phyloP scores from a whole-genome alignment of 345 rosid genomes.

The Citrus medica region DNA sequence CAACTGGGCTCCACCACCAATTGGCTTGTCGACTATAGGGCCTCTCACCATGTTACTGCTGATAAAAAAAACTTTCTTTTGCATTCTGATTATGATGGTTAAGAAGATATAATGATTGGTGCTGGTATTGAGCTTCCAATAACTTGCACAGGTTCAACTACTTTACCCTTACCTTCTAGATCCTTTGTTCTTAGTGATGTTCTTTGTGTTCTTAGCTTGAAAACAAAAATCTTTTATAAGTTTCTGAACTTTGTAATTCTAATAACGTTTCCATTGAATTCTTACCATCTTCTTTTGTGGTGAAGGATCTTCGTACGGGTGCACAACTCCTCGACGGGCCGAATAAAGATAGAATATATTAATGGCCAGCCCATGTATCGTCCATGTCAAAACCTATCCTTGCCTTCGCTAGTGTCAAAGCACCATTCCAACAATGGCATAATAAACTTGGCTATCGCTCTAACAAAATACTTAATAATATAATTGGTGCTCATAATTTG shows the following conservation, averaged over 20 bases:
- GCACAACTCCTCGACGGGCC: neutral
- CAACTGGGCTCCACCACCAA: neutral
- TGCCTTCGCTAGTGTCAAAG: neutral
- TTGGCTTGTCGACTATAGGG: neutral
- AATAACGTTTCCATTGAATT: neutral
- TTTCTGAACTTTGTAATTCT: neutral
- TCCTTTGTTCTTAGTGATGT: neutral
- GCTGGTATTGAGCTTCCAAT: neutral
- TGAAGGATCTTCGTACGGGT: neutral
- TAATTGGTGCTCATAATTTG: neutral
- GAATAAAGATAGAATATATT: neutral
- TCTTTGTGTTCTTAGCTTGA: neutral
- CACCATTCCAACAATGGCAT: neutral
- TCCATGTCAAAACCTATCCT: neutral
- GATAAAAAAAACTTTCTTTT: neutral
- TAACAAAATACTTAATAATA: neutral
- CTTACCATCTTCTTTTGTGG: neutral
- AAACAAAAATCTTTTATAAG: neutral
- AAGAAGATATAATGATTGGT: neutral
- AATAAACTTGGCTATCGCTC: neutral
- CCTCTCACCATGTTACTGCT: neutral
- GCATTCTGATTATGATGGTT: neutral
- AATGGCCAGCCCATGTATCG: neutral
- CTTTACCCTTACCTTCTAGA: neutral
- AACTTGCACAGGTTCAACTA: neutral